A percentile compares a stretch with the other conserved stretches of the same genome.
phyloP scores from a whole-genome alignment of 768 basidiomycete genomes.

The Podaxis carcinomalis region DNA sequence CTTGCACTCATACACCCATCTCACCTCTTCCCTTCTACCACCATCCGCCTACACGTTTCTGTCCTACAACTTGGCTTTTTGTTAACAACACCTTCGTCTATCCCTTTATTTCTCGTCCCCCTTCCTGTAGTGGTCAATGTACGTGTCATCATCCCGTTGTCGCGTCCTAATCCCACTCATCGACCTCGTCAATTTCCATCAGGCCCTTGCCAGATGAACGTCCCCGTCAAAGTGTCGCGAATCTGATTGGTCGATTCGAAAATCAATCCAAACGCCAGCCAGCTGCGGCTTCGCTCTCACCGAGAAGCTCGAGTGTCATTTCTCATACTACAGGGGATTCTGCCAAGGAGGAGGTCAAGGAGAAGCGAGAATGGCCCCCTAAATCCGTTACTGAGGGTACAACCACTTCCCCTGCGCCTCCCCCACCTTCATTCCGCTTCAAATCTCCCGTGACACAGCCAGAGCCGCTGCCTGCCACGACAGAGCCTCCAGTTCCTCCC shows the following conservation, averaged over 20 bases:
- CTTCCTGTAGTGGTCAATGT: conserved; percentile 26
- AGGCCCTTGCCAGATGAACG: conserved; percentile 89
- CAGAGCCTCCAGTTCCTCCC: not conserved
- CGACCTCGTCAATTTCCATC: conserved; percentile 12
- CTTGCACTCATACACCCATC: not conserved
- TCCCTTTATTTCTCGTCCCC: conserved; percentile 6
- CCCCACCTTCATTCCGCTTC: conserved; percentile 4
- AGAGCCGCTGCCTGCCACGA: not conserved
- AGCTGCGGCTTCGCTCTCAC: conserved; percentile 29
- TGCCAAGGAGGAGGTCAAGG: conserved; percentile 61
- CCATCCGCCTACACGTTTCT: not conserved
- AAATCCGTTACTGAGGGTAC: conserved; percentile 24
- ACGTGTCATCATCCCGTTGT: conserved; percentile 20
- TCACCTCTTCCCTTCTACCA: not conserved
- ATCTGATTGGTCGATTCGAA: conserved; percentile 87
- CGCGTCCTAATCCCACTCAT: conserved; percentile 17
- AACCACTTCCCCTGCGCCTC: not conserved
- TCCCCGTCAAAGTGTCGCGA: conserved; percentile 82
- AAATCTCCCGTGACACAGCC: conserved; percentile 6
- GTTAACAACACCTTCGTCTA: not conserved
- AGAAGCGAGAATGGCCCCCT: conserved; percentile 78
- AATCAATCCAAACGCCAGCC: conserved; percentile 65
- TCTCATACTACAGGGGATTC: conserved; percentile 65
- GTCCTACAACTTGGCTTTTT: too few relatives aligned
- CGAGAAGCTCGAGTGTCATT: conserved; percentile 63